Percentiles rank a stretch among this genome's conserved stretches.
Conservation (phyloP, 805 yeast genomes). For the Lipomyces kockii region DNA sequence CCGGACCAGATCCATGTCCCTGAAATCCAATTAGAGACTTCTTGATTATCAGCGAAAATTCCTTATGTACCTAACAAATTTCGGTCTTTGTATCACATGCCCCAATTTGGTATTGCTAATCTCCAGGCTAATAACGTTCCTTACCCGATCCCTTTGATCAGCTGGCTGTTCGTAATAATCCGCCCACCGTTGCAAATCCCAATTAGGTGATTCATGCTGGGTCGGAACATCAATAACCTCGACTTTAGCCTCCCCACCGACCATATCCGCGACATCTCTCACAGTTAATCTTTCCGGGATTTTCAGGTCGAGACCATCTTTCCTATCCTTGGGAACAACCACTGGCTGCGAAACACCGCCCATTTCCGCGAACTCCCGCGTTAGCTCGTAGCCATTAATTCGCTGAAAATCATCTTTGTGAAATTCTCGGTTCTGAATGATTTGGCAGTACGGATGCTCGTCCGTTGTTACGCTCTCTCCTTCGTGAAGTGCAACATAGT, state of each 20-base stretch:
- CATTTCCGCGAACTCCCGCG: slow-evolving; percentile 46
- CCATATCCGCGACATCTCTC: slow-evolving; percentile 56
- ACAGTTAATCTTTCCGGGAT: slow-evolving; percentile 64
- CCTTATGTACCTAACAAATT: slow-evolving; percentile 56
- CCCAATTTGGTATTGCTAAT: slow-evolving; percentile 61
- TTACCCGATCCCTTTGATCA: slow-evolving; percentile 61
- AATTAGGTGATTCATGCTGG: slow-evolving; percentile 62
- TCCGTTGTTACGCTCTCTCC: slow-evolving; percentile 61
- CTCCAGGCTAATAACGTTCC: slow-evolving; percentile 83
- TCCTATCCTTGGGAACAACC: slow-evolving; percentile 47
- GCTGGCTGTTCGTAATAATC: slow-evolving; percentile 61
- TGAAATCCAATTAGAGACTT: not conserved
- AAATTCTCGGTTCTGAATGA: slow-evolving; percentile 35
- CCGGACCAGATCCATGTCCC: slow-evolving; percentile 68
- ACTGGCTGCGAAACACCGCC: slow-evolving; percentile 53
- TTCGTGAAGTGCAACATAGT: slow-evolving; percentile 77
- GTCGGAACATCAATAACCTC: slow-evolving; percentile 91
- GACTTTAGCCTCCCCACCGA: slow-evolving; percentile 67
- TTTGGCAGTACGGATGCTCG: slow-evolving; percentile 58
- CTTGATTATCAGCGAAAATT: not conserved
- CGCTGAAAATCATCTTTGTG: slow-evolving; percentile 43
- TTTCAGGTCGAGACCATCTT: slow-evolving; percentile 51
- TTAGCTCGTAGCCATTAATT: slow-evolving; percentile 47
- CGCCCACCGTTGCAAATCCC: slow-evolving; percentile 76
- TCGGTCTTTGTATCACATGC: slow-evolving; percentile 65